Conservation (phyloP, 1,284 basidiomycete genomes). For the Fomes fomentarius region DNA sequence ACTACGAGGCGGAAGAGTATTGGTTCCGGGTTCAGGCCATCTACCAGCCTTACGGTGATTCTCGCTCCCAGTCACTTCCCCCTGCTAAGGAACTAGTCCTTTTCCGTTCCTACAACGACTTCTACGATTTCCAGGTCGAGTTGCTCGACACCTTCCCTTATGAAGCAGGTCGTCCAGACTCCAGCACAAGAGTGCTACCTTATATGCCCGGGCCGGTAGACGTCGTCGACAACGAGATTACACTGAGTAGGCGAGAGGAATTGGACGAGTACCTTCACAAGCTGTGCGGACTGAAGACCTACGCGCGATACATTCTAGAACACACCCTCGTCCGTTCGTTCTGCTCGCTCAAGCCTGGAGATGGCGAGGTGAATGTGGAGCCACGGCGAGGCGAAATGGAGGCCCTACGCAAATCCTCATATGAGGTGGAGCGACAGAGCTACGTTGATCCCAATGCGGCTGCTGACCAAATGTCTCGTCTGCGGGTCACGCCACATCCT, state of each 20-base stretch:
- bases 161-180: conserved; percentile 81
- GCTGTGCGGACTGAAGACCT: conserved; percentile 68
- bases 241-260: conserved; percentile 81
- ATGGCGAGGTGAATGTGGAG: conserved; percentile 73
- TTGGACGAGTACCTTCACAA: conserved; percentile 88
- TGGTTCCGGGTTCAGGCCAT: conserved; percentile 96
- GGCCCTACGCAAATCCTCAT: conserved; percentile 43
- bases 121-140: conserved; percentile 95
- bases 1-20: conserved; percentile 94
- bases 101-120: conserved; percentile 97
- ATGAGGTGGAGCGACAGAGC: conserved; percentile 13
- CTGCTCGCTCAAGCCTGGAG: conserved; percentile 86
- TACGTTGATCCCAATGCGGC: conserved; percentile 36
- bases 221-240: conserved; percentile 85
- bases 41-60: conserved; percentile 78
- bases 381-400: conserved; percentile 60
- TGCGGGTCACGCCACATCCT: conserved; percentile 22
- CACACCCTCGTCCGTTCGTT: conserved; percentile 85
- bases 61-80: conserved; percentile 55
- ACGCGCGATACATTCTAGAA: conserved; percentile 83
- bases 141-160: conserved; percentile 86
- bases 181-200: conserved; percentile 78
- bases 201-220: conserved; percentile 95
- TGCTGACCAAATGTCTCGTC: conserved; percentile 28
- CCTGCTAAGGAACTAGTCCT: conserved; percentile 84